A percentile compares a stretch with the other conserved stretches of the same genome.
These are phyloP conservation scores for Globisporangium echinulatum DNA, from an alignment of 352 stramenopile genomes.

Conservation along the genomic window DNA sequence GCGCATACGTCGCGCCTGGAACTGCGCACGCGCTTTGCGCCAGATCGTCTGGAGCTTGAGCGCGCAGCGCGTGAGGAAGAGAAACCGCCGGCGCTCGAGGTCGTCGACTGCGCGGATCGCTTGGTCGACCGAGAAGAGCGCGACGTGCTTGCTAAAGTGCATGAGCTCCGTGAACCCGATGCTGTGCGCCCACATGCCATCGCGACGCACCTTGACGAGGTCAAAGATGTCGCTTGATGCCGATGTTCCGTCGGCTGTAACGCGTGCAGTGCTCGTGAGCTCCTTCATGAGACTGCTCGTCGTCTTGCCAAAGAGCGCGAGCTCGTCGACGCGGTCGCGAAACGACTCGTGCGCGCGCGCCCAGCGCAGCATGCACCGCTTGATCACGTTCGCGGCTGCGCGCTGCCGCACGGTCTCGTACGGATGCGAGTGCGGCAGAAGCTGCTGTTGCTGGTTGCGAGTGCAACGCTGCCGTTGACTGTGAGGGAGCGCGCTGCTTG, in stretches of 20 bases:
- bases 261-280: slow-evolving; percentile 17
- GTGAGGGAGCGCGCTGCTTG: background rate
- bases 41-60: slow-evolving; percentile 63
- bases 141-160: slow-evolving; percentile 62
- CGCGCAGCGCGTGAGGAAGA: slow-evolving; percentile 39
- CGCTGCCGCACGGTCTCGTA: slow-evolving; percentile 54
- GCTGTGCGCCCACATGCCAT: slow-evolving; percentile 15
- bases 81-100: slow-evolving; percentile 40
- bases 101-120: slow-evolving; percentile 48
- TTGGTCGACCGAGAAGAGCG: slow-evolving; percentile 59
- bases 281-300: slow-evolving; percentile 45
- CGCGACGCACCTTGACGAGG: slow-evolving; percentile 22
- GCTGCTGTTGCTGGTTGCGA: slow-evolving; percentile 2
- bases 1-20: slow-evolving; percentile 34
- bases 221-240: slow-evolving; percentile 30
- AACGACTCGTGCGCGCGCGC: slow-evolving; percentile 43
- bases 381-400: slow-evolving; percentile 51
- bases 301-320: slow-evolving; percentile 55
- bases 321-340: slow-evolving; percentile 46
- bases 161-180: slow-evolving; percentile 59
- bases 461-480: slow-evolving; percentile 4
- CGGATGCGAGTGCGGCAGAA: slow-evolving; percentile 35
- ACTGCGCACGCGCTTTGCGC: slow-evolving; percentile 34
- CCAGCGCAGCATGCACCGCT: slow-evolving; percentile 51
- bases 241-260: no score